phyloP scores from a whole-genome alignment of 805 yeast genomes.

The Metschnikowia chrysomelidarum region DNA sequence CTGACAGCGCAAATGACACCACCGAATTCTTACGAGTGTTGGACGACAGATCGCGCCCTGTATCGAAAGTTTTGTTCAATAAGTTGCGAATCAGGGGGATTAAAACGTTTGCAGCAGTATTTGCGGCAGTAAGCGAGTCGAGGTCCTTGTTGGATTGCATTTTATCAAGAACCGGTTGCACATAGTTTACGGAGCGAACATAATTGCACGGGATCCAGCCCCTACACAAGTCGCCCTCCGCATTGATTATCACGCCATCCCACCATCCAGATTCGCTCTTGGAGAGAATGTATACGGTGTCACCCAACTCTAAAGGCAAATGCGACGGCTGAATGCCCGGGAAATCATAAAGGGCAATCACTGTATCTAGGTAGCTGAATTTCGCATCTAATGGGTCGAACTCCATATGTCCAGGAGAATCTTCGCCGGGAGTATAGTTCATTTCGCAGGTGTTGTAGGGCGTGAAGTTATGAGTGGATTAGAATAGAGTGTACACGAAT shows the following conservation, averaged over 20 bases:
- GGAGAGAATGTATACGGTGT: slow-evolving; percentile 64
- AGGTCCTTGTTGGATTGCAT: slow-evolving; percentile 39
- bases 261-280: slow-evolving; percentile 77
- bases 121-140: slow-evolving; percentile 44
- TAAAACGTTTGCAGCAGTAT: slow-evolving; percentile 45
- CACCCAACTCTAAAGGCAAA: slow-evolving; percentile 59
- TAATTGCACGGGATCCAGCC: slow-evolving; percentile 86
- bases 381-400: slow-evolving; percentile 9
- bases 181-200: slow-evolving; percentile 47
- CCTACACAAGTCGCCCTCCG: slow-evolving; percentile 44
- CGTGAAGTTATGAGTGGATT: too few relatives aligned
- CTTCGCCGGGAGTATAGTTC: slow-evolving; percentile 38
- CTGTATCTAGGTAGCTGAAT: slow-evolving; percentile 51
- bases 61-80: slow-evolving; percentile 37
- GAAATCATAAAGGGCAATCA: slow-evolving; percentile 55
- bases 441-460: too few relatives aligned
- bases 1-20: slow-evolving; percentile 49
- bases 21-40: slow-evolving; percentile 47
- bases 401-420: slow-evolving; percentile 28
- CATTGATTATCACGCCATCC: slow-evolving; percentile 62
- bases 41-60: slow-evolving; percentile 31
- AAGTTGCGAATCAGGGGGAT: slow-evolving; percentile 40
- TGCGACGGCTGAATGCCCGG: slow-evolving; percentile 51
- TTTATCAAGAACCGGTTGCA: slow-evolving; percentile 39
- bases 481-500: too few relatives aligned